Conservation (phyloP, 2,329 filamentous ascomycete species). For the Fusarium nanum region DNA sequence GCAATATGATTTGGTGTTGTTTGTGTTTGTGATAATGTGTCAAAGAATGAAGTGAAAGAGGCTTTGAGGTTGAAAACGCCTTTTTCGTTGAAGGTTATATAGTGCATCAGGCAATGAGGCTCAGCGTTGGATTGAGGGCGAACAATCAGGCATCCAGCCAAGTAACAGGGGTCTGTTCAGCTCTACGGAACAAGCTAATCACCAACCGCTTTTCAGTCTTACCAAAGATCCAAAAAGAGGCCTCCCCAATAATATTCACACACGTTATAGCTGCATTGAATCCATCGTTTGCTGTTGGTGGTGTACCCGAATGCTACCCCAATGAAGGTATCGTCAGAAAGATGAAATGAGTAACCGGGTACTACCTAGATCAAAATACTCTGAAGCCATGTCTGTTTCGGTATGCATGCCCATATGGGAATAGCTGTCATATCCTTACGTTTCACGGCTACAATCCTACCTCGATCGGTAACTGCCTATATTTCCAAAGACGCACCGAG, state of each 20-base stretch:
- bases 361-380: background rate
- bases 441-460: too few relatives aligned
- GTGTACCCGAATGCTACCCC: background rate
- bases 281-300: background rate
- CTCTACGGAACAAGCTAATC: background rate
- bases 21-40: background rate
- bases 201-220: background rate
- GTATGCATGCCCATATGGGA: background rate
- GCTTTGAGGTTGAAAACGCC: background rate
- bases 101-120: background rate
- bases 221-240: constrained; percentile 17
- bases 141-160: constrained; percentile 4
- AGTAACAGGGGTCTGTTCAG: constrained; percentile 17
- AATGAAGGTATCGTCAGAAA: background rate
- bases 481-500: too few relatives aligned
- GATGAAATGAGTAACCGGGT: background rate
- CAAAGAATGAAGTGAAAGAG: background rate
- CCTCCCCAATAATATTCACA: constrained; percentile 5
- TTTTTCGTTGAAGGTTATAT: background rate
- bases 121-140: background rate
- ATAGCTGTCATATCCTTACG: background rate
- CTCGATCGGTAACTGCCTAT: too few relatives aligned
- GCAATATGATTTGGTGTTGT: background rate
- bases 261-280: background rate
- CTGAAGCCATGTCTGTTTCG: background rate